Evolutionary conservation across 2,329 filamentous ascomycete species (phyloP).

Genomic region (Stemphylium beticola): DNA sequence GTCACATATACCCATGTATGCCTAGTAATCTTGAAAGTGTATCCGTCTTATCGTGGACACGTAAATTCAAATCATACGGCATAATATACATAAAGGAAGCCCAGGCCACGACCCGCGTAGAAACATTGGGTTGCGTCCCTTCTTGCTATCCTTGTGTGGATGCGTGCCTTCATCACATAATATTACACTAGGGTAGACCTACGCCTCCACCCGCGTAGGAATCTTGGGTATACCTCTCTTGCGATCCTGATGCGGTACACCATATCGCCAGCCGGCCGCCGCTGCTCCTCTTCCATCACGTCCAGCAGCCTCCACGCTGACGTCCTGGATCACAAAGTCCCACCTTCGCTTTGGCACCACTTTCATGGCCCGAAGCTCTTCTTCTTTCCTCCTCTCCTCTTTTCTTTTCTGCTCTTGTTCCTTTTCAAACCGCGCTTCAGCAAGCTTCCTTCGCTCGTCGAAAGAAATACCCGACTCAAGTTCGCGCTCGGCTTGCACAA

Average conservation of each 20-base stretch:
- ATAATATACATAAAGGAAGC: conserved; percentile 2
- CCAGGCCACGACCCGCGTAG: conserved; percentile 60
- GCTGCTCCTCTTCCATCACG: conserved; percentile 59
- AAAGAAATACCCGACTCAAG: conserved; percentile 34
- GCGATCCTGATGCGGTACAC: conserved; percentile 66
- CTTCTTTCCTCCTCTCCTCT: conserved; percentile 51
- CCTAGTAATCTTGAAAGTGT: neutral
- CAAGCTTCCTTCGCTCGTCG: conserved; percentile 44
- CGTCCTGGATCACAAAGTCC: conserved; percentile 66
- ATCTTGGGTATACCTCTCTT: conserved; percentile 70
- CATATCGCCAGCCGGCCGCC: conserved; percentile 66
- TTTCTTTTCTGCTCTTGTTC: conserved; percentile 48
- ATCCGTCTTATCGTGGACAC: neutral
- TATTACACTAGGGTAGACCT: conserved; percentile 10
- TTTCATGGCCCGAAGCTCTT: conserved; percentile 53
- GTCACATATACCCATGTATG: neutral
- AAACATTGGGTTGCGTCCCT: conserved; percentile 67
- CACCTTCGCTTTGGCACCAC: conserved; percentile 59
- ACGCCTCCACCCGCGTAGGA: conserved; percentile 62
- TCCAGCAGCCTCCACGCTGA: conserved; percentile 63
- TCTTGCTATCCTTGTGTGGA: conserved; percentile 67
- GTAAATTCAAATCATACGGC: neutral
- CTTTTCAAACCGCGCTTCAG: conserved; percentile 33
- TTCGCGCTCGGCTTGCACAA: conserved; percentile 56
- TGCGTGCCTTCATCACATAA: conserved; percentile 2